Evolutionary conservation across 257 asterid genomes (phyloP).

Genomic region (Knoxia roxburghii): DNA sequence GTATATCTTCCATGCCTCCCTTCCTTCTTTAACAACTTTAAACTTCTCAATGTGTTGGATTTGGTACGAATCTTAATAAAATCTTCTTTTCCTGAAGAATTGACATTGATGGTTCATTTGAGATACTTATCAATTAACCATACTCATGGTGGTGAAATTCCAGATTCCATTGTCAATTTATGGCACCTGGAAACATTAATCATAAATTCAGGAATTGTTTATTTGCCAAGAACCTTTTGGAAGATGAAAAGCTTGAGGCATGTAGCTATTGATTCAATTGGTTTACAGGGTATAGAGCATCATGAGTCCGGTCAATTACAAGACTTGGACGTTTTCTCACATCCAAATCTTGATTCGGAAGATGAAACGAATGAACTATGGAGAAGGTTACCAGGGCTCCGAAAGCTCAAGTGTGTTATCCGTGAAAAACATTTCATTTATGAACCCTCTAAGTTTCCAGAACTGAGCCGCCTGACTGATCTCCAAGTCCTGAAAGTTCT

Average conservation of each 20-base stretch:
- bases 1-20: neutral
- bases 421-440: neutral
- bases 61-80: neutral
- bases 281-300: neutral
- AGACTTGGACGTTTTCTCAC: constrained; percentile 3
- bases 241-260: constrained; percentile 20
- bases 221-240: constrained; percentile 12
- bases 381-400: too few relatives aligned
- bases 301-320: too few relatives aligned
- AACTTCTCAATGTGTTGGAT: constrained; percentile 18
- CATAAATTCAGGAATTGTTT: neutral
- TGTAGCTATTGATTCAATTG: neutral
- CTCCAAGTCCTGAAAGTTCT: neutral
- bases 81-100: neutral
- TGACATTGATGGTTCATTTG: constrained; percentile 2
- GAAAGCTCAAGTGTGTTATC: constrained; percentile 13
- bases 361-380: constrained; percentile 2
- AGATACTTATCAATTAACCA: constrained; percentile 7
- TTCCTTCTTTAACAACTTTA: neutral
- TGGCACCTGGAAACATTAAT: constrained; percentile 1
- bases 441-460: constrained; percentile 4
- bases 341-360: neutral
- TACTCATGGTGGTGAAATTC: neutral
- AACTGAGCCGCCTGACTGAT: too few relatives aligned
- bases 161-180: constrained; percentile 5